A percentile compares a stretch with the other conserved stretches of the same genome.
Conservation (phyloP, 2,329 filamentous ascomycete genomes). For the Claviceps paspali region DNA sequence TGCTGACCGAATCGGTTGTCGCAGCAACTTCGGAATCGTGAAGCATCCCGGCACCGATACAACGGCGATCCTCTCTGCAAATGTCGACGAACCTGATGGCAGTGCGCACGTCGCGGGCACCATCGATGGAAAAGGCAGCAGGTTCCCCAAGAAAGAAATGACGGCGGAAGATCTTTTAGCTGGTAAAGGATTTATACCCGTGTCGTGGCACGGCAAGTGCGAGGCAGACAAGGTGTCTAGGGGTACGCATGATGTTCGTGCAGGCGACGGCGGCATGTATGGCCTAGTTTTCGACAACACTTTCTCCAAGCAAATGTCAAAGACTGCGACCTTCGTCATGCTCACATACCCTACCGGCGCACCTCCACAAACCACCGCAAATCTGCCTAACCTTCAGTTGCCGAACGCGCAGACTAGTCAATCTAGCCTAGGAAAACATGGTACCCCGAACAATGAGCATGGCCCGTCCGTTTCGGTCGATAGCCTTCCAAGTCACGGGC, state of each 20-base stretch:
- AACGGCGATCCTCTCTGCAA: slow-evolving; percentile 29
- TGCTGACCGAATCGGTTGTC: slow-evolving; percentile 7
- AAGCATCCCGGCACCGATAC: slow-evolving; percentile 74
- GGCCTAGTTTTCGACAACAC: slow-evolving; percentile 97
- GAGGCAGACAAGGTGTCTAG: slow-evolving; percentile 92
- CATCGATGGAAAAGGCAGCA: slow-evolving; percentile 29
- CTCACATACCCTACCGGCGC: slow-evolving; percentile 81
- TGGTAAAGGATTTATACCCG: slow-evolving; percentile 51
- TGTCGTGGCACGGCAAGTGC: slow-evolving; percentile 86
- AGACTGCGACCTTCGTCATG: slow-evolving; percentile 87
- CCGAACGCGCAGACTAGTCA: slow-evolving; percentile 25
- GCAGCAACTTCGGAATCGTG: slow-evolving; percentile 86
- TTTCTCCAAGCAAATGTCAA: slow-evolving; percentile 88
- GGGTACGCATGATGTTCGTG: slow-evolving; percentile 67
- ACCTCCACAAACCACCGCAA: slow-evolving; percentile 58
- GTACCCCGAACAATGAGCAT: slow-evolving; percentile 29
- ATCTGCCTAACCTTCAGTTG: slow-evolving; percentile 45
- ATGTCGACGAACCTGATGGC: slow-evolving; percentile 26
- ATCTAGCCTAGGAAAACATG: slow-evolving; percentile 35
- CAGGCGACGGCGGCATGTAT: slow-evolving; percentile 76
- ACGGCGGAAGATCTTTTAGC: slow-evolving; percentile 48
- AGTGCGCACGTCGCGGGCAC: slow-evolving; percentile 28
- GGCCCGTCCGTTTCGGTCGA: slow-evolving; percentile 41
- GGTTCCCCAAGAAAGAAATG: slow-evolving; percentile 40
- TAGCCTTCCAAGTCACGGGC: slow-evolving; percentile 36